Conservation (phyloP, 345 rosid genomes). For the Erodium maritimum region DNA sequence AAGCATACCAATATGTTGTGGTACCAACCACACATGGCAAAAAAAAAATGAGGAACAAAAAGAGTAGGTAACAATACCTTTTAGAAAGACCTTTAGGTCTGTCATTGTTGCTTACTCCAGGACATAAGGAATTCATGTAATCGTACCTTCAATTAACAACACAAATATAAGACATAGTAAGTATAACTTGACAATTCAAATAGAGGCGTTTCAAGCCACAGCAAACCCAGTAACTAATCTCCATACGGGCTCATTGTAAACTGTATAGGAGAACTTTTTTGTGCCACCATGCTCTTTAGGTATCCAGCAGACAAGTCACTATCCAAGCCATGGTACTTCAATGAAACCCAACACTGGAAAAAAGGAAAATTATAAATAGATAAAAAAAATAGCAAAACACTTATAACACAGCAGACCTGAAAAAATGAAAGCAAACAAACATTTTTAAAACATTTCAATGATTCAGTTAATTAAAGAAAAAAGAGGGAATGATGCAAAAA, state of each 20-base stretch:
- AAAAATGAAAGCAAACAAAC: too few relatives aligned
- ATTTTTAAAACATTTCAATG: neutral
- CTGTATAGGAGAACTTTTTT: conserved; percentile 37
- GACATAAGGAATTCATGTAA: conserved; percentile 60
- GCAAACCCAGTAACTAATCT: conserved; percentile 6
- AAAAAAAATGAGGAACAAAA: conserved; percentile 5
- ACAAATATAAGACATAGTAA: conserved; percentile 2
- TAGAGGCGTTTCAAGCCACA: neutral
- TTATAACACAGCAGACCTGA: too few relatives aligned
- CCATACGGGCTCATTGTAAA: conserved; percentile 68
- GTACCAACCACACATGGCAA: neutral
- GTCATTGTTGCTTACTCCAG: conserved; percentile 26
- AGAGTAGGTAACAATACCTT: conserved; percentile 30
- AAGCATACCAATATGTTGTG: neutral
- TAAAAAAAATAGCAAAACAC: neutral
- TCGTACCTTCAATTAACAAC: conserved; percentile 39
- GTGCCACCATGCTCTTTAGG: conserved; percentile 44
- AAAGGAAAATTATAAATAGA: conserved; percentile 3
- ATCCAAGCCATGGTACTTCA: conserved; percentile 64
- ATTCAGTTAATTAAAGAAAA: neutral
- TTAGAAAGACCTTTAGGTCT: conserved; percentile 29
- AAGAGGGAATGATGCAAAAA: neutral
- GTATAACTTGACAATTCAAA: neutral
- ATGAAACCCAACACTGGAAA: conserved; percentile 55
- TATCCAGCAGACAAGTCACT: conserved; percentile 51